Evolutionary conservation across 1,284 basidiomycete genomes (phyloP).

Genomic region (Cryptococcus sp.): DNA sequence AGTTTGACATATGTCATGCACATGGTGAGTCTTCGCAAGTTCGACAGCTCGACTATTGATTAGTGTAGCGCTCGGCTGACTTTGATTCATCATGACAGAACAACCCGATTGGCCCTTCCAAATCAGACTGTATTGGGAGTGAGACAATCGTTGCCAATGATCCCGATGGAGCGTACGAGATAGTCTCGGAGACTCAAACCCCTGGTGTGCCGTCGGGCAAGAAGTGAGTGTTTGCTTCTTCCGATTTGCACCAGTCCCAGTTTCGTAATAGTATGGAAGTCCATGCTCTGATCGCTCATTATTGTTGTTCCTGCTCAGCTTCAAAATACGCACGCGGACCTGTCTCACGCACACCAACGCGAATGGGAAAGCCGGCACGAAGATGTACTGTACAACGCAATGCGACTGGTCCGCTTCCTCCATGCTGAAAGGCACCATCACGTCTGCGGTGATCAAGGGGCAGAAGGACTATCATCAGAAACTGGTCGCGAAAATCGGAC

Average conservation of each 20-base stretch:
- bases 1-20: constrained; percentile 31
- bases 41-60: not conserved
- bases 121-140: constrained; percentile 24
- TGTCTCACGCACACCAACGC: constrained; percentile 22
- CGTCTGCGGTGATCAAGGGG: constrained; percentile 36
- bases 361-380: constrained; percentile 19
- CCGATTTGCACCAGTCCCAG: not conserved
- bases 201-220: constrained; percentile 31
- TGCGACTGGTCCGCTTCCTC: constrained; percentile 28
- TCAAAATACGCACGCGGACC: constrained; percentile 26
- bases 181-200: constrained; percentile 29
- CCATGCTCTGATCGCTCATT: not conserved
- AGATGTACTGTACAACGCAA: constrained; percentile 32
- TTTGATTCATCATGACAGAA: constrained; percentile 11
- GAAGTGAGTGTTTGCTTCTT: constrained; percentile 16
- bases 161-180: constrained; percentile 23
- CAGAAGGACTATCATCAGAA: constrained; percentile 29
- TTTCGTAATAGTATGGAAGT: not conserved
- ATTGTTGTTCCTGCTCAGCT: constrained; percentile 9
- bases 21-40: constrained; percentile 21
- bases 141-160: constrained; percentile 24
- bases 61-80: not conserved
- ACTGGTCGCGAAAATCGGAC: constrained; percentile 10
- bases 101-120: constrained; percentile 28
- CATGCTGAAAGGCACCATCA: constrained; percentile 29